Conservation (phyloP, 495 filamentous ascomycete genomes). For the Poronia punctata region DNA sequence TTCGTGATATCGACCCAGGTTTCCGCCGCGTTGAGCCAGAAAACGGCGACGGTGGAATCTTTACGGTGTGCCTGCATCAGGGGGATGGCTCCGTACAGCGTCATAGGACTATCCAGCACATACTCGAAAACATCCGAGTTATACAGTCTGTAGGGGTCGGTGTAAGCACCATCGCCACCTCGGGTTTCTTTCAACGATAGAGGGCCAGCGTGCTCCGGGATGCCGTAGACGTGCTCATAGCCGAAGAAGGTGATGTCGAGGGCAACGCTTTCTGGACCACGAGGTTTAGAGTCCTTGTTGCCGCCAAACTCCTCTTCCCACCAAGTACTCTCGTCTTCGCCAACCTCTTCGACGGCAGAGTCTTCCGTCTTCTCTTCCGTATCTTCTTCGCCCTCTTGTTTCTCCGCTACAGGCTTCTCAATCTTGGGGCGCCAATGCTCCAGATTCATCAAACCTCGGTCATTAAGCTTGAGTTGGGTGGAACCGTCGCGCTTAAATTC, state of each 20-base stretch:
- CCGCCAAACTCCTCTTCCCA: conserved; percentile 97
- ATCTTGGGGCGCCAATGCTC: conserved; percentile 94
- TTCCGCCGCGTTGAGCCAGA: conserved; percentile 96
- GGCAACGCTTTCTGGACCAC: conserved; percentile 78
- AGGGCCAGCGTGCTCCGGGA: conserved; percentile 87
- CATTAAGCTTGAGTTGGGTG: conserved; percentile 83
- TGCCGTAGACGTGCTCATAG: conserved; percentile 89
- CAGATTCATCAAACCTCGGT: conserved; percentile 77
- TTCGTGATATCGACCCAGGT: conserved; percentile 96
- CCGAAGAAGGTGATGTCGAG: conserved; percentile 88
- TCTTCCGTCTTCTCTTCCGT: conserved; percentile 38
- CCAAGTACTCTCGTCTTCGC: conserved; percentile 75
- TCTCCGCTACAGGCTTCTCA: conserved; percentile 53
- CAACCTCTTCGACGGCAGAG: conserved; percentile 23
- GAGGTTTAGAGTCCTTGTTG: conserved; percentile 87
- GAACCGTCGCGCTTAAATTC: conserved; percentile 77
- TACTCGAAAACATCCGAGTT: conserved; percentile 98
- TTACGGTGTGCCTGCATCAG: conserved; percentile 96
- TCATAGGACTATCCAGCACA: conserved; percentile 94
- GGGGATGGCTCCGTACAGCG: conserved; percentile 91
- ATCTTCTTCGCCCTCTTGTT: conserved; percentile 44
- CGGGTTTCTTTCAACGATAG: conserved; percentile 84
- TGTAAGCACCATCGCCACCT: conserved; percentile 76
- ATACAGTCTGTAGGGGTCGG: conserved; percentile 91
- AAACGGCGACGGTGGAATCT: conserved; percentile 90